A percentile compares a stretch with the other conserved stretches of the same genome.
Evolutionary conservation across 768 basidiomycete species (phyloP).

Genomic region (Leccinum rimulosum): DNA sequence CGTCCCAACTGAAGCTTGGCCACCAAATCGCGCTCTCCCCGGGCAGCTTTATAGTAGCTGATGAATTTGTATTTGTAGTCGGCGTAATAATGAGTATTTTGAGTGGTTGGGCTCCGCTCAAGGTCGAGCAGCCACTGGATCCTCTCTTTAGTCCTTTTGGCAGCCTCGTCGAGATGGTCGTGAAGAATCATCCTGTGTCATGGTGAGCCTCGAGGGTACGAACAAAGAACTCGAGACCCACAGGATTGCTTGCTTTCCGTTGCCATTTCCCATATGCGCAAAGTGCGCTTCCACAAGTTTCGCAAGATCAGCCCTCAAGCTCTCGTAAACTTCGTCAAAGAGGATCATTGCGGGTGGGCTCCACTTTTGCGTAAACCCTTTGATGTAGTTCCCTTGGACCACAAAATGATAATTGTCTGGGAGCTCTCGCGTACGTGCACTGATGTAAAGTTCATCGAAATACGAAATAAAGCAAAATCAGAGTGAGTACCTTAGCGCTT

Average conservation of each 20-base stretch:
- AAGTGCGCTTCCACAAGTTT: conserved; percentile 51
- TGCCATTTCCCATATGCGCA: conserved; percentile 48
- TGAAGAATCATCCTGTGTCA: conserved; percentile 43
- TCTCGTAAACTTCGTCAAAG: conserved; percentile 38
- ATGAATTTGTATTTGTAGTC: conserved; percentile 53
- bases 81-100: conserved; percentile 50
- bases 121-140: conserved; percentile 50
- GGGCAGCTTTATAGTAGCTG: conserved; percentile 41
- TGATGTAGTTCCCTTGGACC: conserved; percentile 53
- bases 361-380: conserved; percentile 47
- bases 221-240: conserved; percentile 22
- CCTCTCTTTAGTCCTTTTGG: conserved; percentile 36
- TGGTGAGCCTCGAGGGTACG: neutral
- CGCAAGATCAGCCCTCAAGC: conserved; percentile 40
- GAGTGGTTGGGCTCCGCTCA: conserved; percentile 49
- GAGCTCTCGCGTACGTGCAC: conserved; percentile 68
- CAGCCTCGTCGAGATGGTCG: conserved; percentile 47
- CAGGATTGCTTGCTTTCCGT: conserved; percentile 48
- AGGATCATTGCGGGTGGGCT: conserved; percentile 42
- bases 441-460: conserved; percentile 24
- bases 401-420: conserved; percentile 66
- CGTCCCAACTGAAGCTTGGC: conserved; percentile 3
- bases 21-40: conserved; percentile 9
- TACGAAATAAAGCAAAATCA: neutral
- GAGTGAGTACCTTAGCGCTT: conserved; percentile 44